Evolutionary conservation across 2,329 filamentous ascomycete species (phyloP).

Genomic region (Pseudogymnoascus sp.): DNA sequence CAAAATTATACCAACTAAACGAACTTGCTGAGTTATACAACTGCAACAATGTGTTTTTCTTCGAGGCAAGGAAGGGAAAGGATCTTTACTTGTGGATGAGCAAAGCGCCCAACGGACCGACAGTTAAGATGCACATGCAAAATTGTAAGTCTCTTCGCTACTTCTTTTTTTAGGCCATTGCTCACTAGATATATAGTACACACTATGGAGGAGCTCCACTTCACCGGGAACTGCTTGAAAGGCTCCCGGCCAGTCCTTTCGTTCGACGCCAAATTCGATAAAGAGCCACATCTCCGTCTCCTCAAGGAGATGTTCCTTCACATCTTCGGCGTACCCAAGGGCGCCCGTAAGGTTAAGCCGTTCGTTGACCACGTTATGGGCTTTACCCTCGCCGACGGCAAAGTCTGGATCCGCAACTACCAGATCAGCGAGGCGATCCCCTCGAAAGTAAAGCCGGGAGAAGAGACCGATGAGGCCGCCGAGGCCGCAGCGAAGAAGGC

Average conservation of each 20-base stretch:
- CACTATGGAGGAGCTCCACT: constrained; percentile 94
- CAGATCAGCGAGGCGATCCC: constrained; percentile 79
- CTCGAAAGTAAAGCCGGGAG: constrained; percentile 36
- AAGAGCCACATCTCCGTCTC: constrained; percentile 67
- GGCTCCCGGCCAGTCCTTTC: constrained; percentile 84
- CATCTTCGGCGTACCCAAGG: constrained; percentile 85
- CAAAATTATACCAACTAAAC: constrained; percentile 74
- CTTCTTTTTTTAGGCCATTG: neutral
- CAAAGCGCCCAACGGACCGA: constrained; percentile 65
- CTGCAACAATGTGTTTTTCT: constrained; percentile 91
- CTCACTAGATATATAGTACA: constrained; percentile 51
- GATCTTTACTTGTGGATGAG: constrained; percentile 92
- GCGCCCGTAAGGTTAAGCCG: constrained; percentile 82
- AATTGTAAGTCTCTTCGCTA: constrained; percentile 44
- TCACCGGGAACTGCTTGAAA: constrained; percentile 94
- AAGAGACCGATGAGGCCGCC: constrained; percentile 40
- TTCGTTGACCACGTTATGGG: constrained; percentile 94
- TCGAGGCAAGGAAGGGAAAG: constrained; percentile 88
- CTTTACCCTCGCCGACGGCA: constrained; percentile 83
- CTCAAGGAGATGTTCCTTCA: constrained; percentile 87
- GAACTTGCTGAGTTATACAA: constrained; percentile 70
- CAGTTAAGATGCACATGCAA: constrained; percentile 64
- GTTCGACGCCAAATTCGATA: constrained; percentile 82
- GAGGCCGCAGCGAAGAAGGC: constrained; percentile 31
- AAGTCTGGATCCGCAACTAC: constrained; percentile 94